Evolutionary conservation across 2,329 filamentous ascomycete species (phyloP), one percentile per base, ranked within the genome.

Genomic region (Scedosporium apiospermum): DNA sequence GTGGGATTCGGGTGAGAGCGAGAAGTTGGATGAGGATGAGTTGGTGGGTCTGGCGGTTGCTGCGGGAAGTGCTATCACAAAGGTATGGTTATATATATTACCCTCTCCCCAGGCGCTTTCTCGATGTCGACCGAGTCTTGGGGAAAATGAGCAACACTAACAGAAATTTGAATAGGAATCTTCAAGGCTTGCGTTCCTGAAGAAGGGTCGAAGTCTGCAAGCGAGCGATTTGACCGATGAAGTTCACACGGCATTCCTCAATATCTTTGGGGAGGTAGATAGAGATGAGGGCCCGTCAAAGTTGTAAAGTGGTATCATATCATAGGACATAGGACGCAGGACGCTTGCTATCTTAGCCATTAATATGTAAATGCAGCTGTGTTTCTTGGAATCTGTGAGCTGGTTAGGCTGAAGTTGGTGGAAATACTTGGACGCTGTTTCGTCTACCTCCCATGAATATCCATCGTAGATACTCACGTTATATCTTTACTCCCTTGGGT

Each of bases 201-300:
- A 93, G 73, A 90, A 88, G 70, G 93, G 95, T 0, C 84, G 95
- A 66, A 91, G 90, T 71, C 77, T 99, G 71, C 95, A 98, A 77
- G 95, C 95, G 0, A 92, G 90, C 67, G 95, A 98, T 75, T 76
- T 99, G 71, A 97, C 93, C 0, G 91, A 95, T 18, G 89, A 96
- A 75, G 89, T 99, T 9, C 88, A 96, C 69, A 79, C 79, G 41
- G 89, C 92, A 0, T 98, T 97, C 74, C 73, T 89, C 69, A 86
- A 86, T 64, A 74, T 96, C 18, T 88, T 97, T 70, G 93, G 91
- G 0, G 90, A 93, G 67, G 80, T 82, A 3, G 83, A 82, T 44
- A 77, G 69, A 6, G 75, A 75, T 5, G 68, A 69, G 4, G 67
- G 66, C 1, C 34, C 34, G 10, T 69, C 72, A 1, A 78, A 72